A percentile compares a stretch with the other conserved stretches of the same genome.
Evolutionary conservation across 2,329 filamentous ascomycete genomes (phyloP).

Genomic region (Fusarium buxicola): DNA sequence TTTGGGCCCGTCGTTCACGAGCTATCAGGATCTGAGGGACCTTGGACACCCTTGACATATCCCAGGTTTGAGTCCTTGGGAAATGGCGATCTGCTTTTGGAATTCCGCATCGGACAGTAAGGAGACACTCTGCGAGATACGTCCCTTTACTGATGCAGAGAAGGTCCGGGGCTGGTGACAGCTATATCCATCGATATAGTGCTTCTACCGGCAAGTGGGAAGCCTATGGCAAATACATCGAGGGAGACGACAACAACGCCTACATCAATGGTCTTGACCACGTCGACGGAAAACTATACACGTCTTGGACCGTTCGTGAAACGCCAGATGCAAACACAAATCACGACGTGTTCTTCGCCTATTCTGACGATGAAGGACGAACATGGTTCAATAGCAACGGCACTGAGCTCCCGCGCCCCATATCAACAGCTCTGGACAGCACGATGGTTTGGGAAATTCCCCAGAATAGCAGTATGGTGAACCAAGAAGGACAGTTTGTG

Average conservation of each 20-base stretch:
- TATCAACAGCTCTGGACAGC: conserved; percentile 22
- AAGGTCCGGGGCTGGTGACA: conserved; percentile 31
- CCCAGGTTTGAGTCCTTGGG: conserved; percentile 25
- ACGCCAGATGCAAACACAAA: conserved; percentile 33
- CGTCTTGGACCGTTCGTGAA: conserved; percentile 33
- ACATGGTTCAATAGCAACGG: conserved; percentile 31
- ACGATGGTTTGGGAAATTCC: conserved; percentile 28
- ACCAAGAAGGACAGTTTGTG: conserved; percentile 27
- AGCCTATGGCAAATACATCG: conserved; percentile 29
- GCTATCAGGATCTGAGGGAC: conserved; percentile 16
- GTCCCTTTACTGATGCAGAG: rapidly evolving
- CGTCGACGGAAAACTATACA: conserved; percentile 27
- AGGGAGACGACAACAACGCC: conserved; percentile 33
- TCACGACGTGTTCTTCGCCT: conserved; percentile 33
- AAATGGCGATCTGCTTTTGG: conserved; percentile 23
- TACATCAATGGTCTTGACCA: conserved; percentile 34
- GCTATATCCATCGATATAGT: conserved; percentile 38
- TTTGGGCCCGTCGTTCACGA: conserved; percentile 29
- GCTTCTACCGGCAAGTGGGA: conserved; percentile 28
- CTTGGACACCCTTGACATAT: conserved; percentile 26
- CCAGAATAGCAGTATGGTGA: conserved; percentile 36
- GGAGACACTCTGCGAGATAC: rapidly evolving
- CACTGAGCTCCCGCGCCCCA: conserved; percentile 12
- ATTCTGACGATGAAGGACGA: conserved; percentile 30
- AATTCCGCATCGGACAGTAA: conserved; percentile 35